Conservation (phyloP, 495 filamentous ascomycete species). For the Aspergillus mulundensis region DNA sequence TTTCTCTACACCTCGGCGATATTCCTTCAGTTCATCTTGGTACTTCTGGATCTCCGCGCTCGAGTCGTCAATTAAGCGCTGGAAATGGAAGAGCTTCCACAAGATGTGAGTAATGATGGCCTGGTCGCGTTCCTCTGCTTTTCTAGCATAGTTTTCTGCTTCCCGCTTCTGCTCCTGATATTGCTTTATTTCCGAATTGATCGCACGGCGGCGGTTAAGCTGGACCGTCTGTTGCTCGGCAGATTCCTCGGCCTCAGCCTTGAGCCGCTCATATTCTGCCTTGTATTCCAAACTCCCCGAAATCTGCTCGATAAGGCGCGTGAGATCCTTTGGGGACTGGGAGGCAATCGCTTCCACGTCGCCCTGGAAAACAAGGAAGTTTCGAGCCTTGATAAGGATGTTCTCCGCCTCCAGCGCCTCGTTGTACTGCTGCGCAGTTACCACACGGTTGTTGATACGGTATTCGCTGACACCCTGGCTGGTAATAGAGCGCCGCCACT, state of each 20-base stretch:
- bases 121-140: slow-evolving; percentile 83
- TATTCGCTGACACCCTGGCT: slow-evolving; percentile 87
- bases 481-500: slow-evolving; percentile 94
- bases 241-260: slow-evolving; percentile 79
- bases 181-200: slow-evolving; percentile 97
- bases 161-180: slow-evolving; percentile 97
- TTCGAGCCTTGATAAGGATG: slow-evolving; percentile 94
- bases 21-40: slow-evolving; percentile 94
- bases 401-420: slow-evolving; percentile 88
- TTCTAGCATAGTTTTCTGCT: slow-evolving; percentile 84
- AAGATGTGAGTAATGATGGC: slow-evolving; percentile 92
- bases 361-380: slow-evolving; percentile 97
- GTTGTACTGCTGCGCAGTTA: slow-evolving; percentile 90
- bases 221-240: slow-evolving; percentile 83
- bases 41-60: slow-evolving; percentile 87
- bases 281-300: slow-evolving; percentile 95
- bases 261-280: slow-evolving; percentile 85
- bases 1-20: slow-evolving; percentile 78
- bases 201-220: slow-evolving; percentile 81
- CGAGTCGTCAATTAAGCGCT: slow-evolving; percentile 86
- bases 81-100: slow-evolving; percentile 97
- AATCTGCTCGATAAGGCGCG: slow-evolving; percentile 93
- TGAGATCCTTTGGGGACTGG: slow-evolving; percentile 91
- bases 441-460: slow-evolving; percentile 87
- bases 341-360: slow-evolving; percentile 98